Base-by-base conservation (phyloP, 2,329 filamentous ascomycete species). In the Ophiostoma populinum region DNA sequence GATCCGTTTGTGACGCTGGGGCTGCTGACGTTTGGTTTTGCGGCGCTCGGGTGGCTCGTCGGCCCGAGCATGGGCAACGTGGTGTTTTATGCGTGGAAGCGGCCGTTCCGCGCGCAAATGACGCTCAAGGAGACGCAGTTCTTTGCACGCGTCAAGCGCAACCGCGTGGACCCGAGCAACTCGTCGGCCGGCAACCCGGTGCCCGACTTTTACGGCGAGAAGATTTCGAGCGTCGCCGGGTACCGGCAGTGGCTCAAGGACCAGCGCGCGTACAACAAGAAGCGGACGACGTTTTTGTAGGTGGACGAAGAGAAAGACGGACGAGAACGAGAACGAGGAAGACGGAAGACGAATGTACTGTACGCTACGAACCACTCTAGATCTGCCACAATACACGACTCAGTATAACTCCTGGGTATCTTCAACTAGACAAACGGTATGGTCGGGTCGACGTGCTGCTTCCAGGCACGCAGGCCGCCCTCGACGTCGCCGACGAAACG, bases 211-310 rank as follows among this genome's bases (percentile, higher is more conserved):
- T 98, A 98, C 51, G 90, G 90, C 48, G 90, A 98, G 62, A 95
- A 94, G 16, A 93, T 98, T 48, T 81, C 80, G 34, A 93, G 85
- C 49, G 83, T 95, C 16, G 67, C 75, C 36, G 86, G 82, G 31
- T 98, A 95, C 56, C 67, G 90, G 49, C 77, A 83, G 55, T 98
- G 90, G 90, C 61, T 98, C 50, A 95, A 93, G 65, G 90, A 98
- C 52, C 90, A 95, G 64, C 69, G 87, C 42, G 87, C 86, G 8
- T 98, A 93, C 61, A 93, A 92, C 62, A 85, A 85, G 64, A 92
- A 92, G 71, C 75, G 73, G 54, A 71, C 62, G 45, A 70, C 60
- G 48, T 73, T 75, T 55, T 57, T 75, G 43, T 76, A 55, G 61
- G 20, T 24, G 24, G 24, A 15, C 26, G 13, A 18, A 16, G 26